Evolutionary conservation across 73 alveolate species (phyloP), one percentile per base, ranked within the genome.

Genomic region (Tetrahymena thermophila): DNA sequence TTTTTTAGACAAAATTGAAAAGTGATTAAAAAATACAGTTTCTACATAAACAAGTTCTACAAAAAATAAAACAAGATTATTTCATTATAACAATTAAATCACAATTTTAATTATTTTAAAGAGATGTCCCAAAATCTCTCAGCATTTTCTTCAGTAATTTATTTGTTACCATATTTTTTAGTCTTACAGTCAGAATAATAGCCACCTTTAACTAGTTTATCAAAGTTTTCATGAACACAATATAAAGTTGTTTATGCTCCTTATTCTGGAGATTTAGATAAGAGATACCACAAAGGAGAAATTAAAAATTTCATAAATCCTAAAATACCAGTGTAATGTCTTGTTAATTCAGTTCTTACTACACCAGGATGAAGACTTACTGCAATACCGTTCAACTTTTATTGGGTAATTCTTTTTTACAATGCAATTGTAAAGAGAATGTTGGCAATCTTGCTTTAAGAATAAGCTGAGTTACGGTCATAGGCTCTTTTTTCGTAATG

Each of bases 361-460:
- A 58, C 97, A 35, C 97, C 97, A 9, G 97, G 97, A 93, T 95
- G 97, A 35, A 95, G 94, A 50, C 84, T 28, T 19, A 50, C 97
- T 8, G 44, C 42, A 19, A 37, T 10, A 14, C 15, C 43, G 43
- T 89, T 85, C 95, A 85, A 95, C 21, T 50, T 94, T 71, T 95
- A 50, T 16, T 85, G 85, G 11, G 50, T 83, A 50, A 85, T 85
- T 95, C 84, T 95, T 34, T 95, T 85, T 37, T 93, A 23, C 84
- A 95, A 16, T 25, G 84, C 97, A 56, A 95, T 89, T 8, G 97
- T 94, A 93, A 85, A 94, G 1, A 95, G 94, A 4, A 95, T 89
- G 35, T 95, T 95, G n/a, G 95, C 93, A 37, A 95, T 37, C 89
- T 95, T 95, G 25, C 97, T 95, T 34, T 85, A 56, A 19, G 95